Conservation (phyloP, 257 asterid species). For the Solanum peruvianum region DNA sequence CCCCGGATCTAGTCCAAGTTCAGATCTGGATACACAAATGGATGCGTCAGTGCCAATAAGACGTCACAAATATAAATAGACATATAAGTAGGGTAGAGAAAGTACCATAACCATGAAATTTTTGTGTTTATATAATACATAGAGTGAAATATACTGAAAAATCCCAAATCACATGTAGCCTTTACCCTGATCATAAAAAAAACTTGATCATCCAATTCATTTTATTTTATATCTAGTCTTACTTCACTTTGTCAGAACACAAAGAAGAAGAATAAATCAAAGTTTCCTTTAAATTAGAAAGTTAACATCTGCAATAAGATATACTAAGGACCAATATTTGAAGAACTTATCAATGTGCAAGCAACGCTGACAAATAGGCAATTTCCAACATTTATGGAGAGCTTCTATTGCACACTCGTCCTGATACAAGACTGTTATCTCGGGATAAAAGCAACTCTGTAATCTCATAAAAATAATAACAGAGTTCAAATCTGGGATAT, state of each 20-base stretch:
- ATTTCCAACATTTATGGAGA: background rate
- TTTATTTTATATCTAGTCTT: background rate
- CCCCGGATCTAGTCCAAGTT: conserved; percentile 82
- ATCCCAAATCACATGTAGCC: background rate
- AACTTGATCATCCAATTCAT: background rate
- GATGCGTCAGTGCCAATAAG: background rate
- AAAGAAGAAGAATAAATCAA: background rate
- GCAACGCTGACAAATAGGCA: background rate
- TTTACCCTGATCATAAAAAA: background rate
- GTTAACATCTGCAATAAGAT: background rate
- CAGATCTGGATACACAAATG: conserved; percentile 56
- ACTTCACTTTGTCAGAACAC: background rate
- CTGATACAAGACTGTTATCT: background rate
- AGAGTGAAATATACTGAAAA: background rate
- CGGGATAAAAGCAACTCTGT: background rate
- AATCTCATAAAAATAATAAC: background rate
- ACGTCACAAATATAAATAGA: background rate
- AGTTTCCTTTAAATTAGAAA: background rate
- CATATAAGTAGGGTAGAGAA: background rate
- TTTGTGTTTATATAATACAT: background rate
- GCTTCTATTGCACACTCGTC: background rate
- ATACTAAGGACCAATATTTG: background rate
- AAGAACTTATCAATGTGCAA: background rate
- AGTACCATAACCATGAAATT: background rate
- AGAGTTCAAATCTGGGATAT: background rate